Evolutionary conservation across 2,329 filamentous ascomycete genomes (phyloP).

Genomic region (Bipolaris zeicola): DNA sequence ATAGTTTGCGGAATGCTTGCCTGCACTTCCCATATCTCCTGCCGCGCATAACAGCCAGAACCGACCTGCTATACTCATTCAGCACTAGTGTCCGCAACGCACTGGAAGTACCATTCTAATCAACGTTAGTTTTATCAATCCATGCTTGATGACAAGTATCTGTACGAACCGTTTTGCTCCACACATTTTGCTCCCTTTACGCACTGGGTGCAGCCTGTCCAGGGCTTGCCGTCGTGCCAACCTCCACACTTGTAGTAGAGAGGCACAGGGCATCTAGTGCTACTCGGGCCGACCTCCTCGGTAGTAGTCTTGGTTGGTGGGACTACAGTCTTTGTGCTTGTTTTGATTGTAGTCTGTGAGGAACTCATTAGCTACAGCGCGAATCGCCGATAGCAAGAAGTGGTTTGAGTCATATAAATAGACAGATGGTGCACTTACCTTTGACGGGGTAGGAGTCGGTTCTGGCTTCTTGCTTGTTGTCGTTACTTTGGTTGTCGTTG

Average conservation of each 20-base stretch:
- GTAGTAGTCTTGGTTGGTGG: constrained; percentile 18
- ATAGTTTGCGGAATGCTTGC: neutral
- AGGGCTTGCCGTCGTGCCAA: constrained; percentile 30
- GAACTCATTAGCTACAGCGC: neutral
- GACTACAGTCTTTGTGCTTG: constrained; percentile 10
- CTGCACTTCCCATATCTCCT: neutral
- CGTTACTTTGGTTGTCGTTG: constrained; percentile 5
- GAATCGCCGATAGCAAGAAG: neutral
- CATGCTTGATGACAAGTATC: too few species aligned
- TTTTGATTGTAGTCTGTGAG: constrained; percentile 12
- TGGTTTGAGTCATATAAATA: neutral
- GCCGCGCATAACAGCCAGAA: neutral
- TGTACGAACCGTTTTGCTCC: constrained; percentile 35
- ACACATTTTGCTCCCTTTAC: constrained; percentile 34
- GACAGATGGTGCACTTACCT: neutral
- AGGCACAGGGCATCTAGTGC: constrained; percentile 39
- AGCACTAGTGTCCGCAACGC: constrained; percentile 27
- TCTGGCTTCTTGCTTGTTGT: constrained; percentile 13
- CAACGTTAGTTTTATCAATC: constrained; percentile 5
- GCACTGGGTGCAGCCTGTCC: constrained; percentile 38
- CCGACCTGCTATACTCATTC: neutral
- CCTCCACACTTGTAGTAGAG: constrained; percentile 42
- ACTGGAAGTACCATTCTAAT: constrained; percentile 38
- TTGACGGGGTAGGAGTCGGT: constrained; percentile 10
- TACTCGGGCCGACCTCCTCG: constrained; percentile 34